phyloP scores from a whole-genome alignment of 2,329 filamentous ascomycete species.

The Fusarium tupiense region DNA sequence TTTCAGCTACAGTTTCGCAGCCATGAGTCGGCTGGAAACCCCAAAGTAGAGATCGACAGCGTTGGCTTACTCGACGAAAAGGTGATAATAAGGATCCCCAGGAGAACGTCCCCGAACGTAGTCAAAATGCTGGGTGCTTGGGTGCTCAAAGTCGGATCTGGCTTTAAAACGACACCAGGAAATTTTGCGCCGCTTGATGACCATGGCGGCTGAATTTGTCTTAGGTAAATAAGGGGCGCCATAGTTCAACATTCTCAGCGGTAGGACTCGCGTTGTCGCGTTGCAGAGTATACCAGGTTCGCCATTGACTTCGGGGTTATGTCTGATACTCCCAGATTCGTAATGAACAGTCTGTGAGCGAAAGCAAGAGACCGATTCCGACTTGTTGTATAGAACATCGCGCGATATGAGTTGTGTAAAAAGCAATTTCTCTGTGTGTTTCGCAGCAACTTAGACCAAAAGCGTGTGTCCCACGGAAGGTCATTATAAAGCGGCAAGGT shows the following conservation, averaged over 20 bases:
- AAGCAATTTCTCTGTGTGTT: not conserved
- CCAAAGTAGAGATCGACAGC: constrained; percentile 12
- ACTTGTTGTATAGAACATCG: not conserved
- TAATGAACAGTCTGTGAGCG: not conserved
- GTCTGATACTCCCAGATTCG: not conserved
- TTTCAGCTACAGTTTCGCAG: constrained; percentile 2
- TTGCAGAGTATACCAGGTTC: not conserved
- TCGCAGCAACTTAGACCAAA: not conserved
- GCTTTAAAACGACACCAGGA: constrained; percentile 6
- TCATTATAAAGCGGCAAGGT: not conserved
- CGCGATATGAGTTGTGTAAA: constrained; percentile 1
- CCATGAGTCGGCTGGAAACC: constrained; percentile 8
- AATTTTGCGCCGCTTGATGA: not conserved
- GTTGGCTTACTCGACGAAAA: constrained; percentile 4
- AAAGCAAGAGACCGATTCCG: not conserved
- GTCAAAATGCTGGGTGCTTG: constrained; percentile 4
- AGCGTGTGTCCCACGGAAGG: not conserved
- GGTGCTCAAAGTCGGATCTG: constrained; percentile 4
- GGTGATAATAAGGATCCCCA: constrained; percentile 15
- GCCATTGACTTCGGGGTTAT: not conserved
- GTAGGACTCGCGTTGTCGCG: not conserved
- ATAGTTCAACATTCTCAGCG: not conserved
- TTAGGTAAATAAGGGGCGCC: constrained; percentile 1
- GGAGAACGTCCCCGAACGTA: constrained; percentile 14
- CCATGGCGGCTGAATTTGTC: not conserved